A percentile compares a stretch with the other conserved stretches of the same genome.
Conservation (phyloP, 495 filamentous ascomycete genomes). For the Darksidea phi region DNA sequence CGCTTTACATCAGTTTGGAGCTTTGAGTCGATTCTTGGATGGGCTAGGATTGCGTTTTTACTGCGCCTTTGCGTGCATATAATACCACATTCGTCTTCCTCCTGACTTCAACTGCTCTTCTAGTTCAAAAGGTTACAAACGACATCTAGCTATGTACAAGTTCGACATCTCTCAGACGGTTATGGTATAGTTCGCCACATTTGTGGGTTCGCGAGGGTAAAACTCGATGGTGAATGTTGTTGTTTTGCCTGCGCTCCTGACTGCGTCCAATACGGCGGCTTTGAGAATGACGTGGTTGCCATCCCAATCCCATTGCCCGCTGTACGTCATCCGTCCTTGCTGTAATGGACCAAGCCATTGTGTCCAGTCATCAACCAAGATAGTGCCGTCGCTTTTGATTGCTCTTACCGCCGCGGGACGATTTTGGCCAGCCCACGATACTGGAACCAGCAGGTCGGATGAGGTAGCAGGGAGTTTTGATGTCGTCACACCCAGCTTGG, state of each 20-base stretch:
- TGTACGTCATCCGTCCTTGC: slow-evolving; percentile 52
- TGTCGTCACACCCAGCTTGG: slow-evolving; percentile 46
- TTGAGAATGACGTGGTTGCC: slow-evolving; percentile 47
- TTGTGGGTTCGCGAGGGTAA: slow-evolving; percentile 48
- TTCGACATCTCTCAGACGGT: slow-evolving; percentile 37
- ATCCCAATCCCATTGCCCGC: slow-evolving; percentile 55
- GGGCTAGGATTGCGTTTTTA: background rate
- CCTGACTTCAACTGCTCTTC: too few relatives aligned
- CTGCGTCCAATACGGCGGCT: slow-evolving; percentile 47
- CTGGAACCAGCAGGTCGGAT: slow-evolving; percentile 50
- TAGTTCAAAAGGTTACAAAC: too few relatives aligned
- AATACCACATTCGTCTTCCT: background rate
- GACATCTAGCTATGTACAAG: too few relatives aligned
- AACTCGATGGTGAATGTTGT: slow-evolving; percentile 57
- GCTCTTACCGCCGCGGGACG: slow-evolving; percentile 56
- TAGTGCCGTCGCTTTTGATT: slow-evolving; percentile 49
- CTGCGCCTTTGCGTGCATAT: background rate
- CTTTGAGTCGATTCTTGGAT: too few relatives aligned
- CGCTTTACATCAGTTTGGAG: too few relatives aligned
- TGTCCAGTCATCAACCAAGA: slow-evolving; percentile 60
- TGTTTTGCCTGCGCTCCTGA: slow-evolving; percentile 48
- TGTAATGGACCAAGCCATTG: slow-evolving; percentile 56
- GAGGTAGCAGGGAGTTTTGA: slow-evolving; percentile 47
- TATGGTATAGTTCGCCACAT: slow-evolving; percentile 51
- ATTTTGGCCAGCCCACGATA: slow-evolving; percentile 53